A percentile compares a stretch with the other conserved stretches of the same genome.
These are phyloP conservation scores for Fusarium sp. DNA, from an alignment of 2,329 filamentous ascomycete species.

Conservation along the genomic window DNA sequence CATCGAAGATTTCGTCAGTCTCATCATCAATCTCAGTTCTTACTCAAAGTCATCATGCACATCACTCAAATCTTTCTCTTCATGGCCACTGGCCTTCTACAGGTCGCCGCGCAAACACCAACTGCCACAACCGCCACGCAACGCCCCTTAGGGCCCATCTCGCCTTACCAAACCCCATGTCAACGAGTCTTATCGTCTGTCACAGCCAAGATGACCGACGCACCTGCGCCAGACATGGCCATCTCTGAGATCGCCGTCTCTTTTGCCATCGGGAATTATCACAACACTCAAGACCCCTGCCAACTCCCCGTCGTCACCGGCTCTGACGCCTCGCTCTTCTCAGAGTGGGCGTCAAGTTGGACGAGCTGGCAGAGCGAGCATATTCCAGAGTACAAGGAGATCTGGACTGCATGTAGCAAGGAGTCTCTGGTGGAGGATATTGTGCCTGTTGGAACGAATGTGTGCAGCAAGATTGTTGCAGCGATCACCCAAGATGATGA, in stretches of 20 bases:
- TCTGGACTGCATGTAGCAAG: conserved; percentile 1
- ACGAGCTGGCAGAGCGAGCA: background rate
- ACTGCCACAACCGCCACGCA: background rate
- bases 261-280: background rate
- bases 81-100: background rate
- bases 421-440: background rate
- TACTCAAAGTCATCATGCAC: background rate
- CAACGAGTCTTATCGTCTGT: background rate
- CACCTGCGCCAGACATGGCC: background rate
- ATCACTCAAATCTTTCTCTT: background rate
- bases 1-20: background rate
- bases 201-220: background rate
- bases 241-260: background rate
- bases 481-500: background rate
- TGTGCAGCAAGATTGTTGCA: background rate
- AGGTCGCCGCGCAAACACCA: background rate
- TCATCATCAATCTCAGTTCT: background rate
- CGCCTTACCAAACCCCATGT: background rate
- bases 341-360: conserved; percentile 1
- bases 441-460: background rate
- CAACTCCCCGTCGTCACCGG: conserved; percentile 1
- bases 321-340: background rate
- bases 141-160: background rate
- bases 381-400: background rate
- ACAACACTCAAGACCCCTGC: background rate